Conservation (phyloP, 2,329 filamentous ascomycete genomes). For the Fusarium hostae region DNA sequence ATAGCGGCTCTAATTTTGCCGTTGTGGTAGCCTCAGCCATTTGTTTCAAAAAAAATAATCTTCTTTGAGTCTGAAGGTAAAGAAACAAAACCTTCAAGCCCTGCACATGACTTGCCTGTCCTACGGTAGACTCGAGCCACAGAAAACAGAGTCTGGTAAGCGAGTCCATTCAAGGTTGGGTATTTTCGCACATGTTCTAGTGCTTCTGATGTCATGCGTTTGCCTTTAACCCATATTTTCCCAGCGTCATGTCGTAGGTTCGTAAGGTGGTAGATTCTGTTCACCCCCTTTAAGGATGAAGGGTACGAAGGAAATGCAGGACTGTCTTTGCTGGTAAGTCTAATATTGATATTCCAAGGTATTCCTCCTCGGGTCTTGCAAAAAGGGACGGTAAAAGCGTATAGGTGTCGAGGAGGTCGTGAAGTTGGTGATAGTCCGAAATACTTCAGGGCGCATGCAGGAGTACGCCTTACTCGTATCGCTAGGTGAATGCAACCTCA, state of each 20-base stretch:
- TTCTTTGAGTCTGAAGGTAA: too few relatives aligned
- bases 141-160: too few relatives aligned
- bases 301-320: neutral
- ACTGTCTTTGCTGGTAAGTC: neutral
- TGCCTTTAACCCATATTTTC: neutral
- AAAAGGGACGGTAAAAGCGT: neutral
- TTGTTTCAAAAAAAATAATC: too few relatives aligned
- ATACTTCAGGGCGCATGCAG: neutral
- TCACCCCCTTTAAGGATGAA: neutral
- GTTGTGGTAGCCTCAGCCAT: accelerated
- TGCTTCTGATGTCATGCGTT: neutral
- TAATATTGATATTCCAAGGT: neutral
- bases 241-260: neutral
- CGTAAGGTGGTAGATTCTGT: neutral
- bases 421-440: accelerated
- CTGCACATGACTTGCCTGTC: too few relatives aligned
- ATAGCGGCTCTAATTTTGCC: accelerated
- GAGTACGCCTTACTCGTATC: neutral
- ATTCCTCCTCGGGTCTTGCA: neutral
- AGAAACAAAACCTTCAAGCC: too few relatives aligned
- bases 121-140: too few relatives aligned
- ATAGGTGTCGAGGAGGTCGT: neutral
- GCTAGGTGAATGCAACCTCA: too few relatives aligned
- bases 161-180: neutral
- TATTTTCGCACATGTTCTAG: neutral